Evolutionary conservation across 352 stramenopile species (phyloP), one percentile per base, ranked within the genome.

Genomic region (Blastocystis sp.): DNA sequence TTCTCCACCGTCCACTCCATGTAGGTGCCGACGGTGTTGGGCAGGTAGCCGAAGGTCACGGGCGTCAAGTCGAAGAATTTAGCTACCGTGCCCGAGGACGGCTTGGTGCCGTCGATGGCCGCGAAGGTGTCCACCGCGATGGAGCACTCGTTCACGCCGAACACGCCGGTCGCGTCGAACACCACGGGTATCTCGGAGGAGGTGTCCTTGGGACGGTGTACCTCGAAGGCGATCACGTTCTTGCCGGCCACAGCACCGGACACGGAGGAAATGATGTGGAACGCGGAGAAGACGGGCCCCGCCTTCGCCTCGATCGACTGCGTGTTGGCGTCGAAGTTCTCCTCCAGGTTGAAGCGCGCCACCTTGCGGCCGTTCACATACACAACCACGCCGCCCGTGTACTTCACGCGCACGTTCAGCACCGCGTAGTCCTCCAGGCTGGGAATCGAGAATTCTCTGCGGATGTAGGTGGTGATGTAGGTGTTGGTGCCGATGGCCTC

Each of bases 1-100:
- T 81, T 81, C 56, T 81, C 71, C 53, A 81, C 71, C 52, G 43
- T 60, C 71, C 71, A 81, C 5, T 65, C 43, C n/a, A 81, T 19
- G 9, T 17, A 62, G 2, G 71, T 45, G 28, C 48, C 48, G 28
- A 28, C 40, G 1, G 11, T 65, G 34, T 41, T 65, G 43, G 41
- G 23, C 28, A 60, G 41, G 19, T 77, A 77, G 19, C n/a, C 21
- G 19, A 60, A 77, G 66, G 66, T 77, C 7, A 60, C 41, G 52
- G 66, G 66, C 19, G 34, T 53, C 66, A 77, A 4, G 34, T 77
- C 66, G 14, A 77, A 60, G 10, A 77, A 77, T 34, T 77, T 60
- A 19, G 34, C 28, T 21, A 62, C 40, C 21, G 52, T 78, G n/a
- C n/a, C 43, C 28, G 28, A 34, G 28, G 28, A 34, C 17, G 28